Evolutionary conservation across 1,139 yeast species (phyloP), one percentile per base, ranked within the genome.

Genomic region (Geotrichum reessii): DNA sequence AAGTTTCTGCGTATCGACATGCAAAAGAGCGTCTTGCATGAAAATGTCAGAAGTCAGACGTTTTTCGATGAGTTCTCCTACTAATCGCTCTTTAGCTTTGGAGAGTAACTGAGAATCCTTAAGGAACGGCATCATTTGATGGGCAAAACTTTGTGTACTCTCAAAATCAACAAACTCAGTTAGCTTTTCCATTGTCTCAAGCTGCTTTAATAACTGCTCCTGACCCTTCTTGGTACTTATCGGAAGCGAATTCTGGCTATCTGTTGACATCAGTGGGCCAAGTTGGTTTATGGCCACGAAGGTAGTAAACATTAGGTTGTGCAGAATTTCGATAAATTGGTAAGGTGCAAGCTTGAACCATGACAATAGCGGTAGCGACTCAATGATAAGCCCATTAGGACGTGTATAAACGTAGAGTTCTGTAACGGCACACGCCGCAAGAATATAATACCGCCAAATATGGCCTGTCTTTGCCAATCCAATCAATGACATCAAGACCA

Each of bases 381-480:
- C 31, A 31, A 57, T 27, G 21, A 60, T 57, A 22, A 60, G 57
- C 3, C 57, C 50, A 14, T 59, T 56, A 7, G 66, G 58, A 25
- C 66, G 62, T 8, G 71, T 67, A 44, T 67, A 57, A 24, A 70
- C 54, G 19, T 58, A 56, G 24, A 64, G 42, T 53, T 69, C 71
- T 21, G 63, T 48, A 24, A 63, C 33, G 14, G 64, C 57, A 27
- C 66, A 65, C 2, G 58, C 56, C 4, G 61, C 50, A 24, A 67
- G 57, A 9, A 64, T 59, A 37, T 55, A 63, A 51, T 62, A 64
- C 28, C 72, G 61, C 73, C 73, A 66, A 47, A 62, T 63, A 24
- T 63, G 63, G 8, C 68, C 71, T 1, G 61, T 57, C 22, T 61
- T 63, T 17, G 64, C 65, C 46, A 62, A 46, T 3, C 65, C 65